phyloP scores from a whole-genome alignment of 805 yeast species.

The Wickerhamiella dianesei region DNA sequence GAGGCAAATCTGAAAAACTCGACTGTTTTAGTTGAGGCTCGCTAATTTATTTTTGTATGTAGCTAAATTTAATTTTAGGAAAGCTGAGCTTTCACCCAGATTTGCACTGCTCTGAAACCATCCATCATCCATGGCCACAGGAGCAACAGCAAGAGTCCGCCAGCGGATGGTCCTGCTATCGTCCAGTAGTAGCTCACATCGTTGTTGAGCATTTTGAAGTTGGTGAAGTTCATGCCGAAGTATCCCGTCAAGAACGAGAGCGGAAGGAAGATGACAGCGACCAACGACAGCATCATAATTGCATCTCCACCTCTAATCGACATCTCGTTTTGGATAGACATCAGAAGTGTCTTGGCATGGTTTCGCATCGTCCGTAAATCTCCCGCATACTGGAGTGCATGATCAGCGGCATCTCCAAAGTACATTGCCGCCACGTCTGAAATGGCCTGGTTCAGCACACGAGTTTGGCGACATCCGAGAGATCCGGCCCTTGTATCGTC shows the following conservation, averaged over 20 bases:
- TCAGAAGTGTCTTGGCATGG: slow-evolving; percentile 38
- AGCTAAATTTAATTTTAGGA: not conserved
- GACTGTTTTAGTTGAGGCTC: slow-evolving; percentile 53
- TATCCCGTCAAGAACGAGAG: slow-evolving; percentile 49
- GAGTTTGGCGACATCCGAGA: not conserved
- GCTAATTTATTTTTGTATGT: not conserved
- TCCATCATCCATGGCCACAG: slow-evolving; percentile 16
- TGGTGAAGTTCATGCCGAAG: slow-evolving; percentile 42
- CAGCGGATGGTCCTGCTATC: slow-evolving; percentile 30
- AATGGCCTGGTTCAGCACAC: slow-evolving; percentile 11
- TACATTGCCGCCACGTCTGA: slow-evolving; percentile 36
- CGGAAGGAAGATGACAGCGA: slow-evolving; percentile 47
- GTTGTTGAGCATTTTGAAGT: slow-evolving; percentile 30
- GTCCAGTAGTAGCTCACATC: slow-evolving; percentile 36
- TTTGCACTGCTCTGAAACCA: slow-evolving; percentile 8
- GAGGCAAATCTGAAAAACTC: slow-evolving; percentile 77
- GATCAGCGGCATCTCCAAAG: slow-evolving; percentile 44
- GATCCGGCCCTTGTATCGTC: not conserved
- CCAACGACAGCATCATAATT: slow-evolving; percentile 40
- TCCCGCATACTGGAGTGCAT: slow-evolving; percentile 37
- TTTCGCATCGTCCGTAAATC: slow-evolving; percentile 42
- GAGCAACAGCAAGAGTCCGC: slow-evolving; percentile 20
- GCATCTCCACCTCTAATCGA: slow-evolving; percentile 43
- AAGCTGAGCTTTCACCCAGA: slow-evolving; percentile 17
- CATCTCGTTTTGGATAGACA: slow-evolving; percentile 43